Conservation (phyloP, 192 early-diverging fungal species). For the Coemansia guatemalensis region DNA sequence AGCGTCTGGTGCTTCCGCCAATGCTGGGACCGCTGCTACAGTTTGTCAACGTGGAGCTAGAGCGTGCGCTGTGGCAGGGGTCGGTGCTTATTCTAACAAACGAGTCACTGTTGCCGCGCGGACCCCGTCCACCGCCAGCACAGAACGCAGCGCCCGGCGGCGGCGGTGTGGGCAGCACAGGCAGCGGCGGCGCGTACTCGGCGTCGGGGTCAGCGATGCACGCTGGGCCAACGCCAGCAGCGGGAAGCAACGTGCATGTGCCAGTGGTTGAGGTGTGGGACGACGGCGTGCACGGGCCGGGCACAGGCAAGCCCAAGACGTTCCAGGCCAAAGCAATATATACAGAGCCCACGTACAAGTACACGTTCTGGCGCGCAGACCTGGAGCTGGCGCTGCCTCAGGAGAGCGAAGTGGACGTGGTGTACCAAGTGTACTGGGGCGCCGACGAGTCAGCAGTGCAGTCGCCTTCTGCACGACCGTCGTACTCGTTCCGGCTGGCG, state of each 20-base stretch:
- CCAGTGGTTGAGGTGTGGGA: slow-evolving; percentile 50
- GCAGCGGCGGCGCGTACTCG: slow-evolving; percentile 7
- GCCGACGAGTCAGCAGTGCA: slow-evolving; percentile 42
- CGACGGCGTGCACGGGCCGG: slow-evolving; percentile 48
- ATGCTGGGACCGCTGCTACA: slow-evolving; percentile 50
- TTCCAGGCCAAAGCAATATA: slow-evolving; percentile 39
- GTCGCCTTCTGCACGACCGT: slow-evolving; percentile 38
- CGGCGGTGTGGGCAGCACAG: slow-evolving; percentile 13
- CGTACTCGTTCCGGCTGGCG: slow-evolving; percentile 44
- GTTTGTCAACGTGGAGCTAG: slow-evolving; percentile 51
- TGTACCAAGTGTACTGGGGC: slow-evolving; percentile 49
- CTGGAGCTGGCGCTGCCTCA: slow-evolving; percentile 34
- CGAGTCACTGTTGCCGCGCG: slow-evolving; percentile 44
- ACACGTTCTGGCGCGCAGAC: slow-evolving; percentile 53
- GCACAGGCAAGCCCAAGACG: slow-evolving; percentile 50
- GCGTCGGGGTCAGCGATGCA: slow-evolving; percentile 26
- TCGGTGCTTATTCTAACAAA: slow-evolving; percentile 50
- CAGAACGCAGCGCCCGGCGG: slow-evolving; percentile 4
- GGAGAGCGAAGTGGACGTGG: slow-evolving; percentile 38
- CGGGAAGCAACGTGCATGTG: slow-evolving; percentile 19
- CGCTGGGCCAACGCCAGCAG: slow-evolving; percentile 22
- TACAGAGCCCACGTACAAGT: slow-evolving; percentile 51
- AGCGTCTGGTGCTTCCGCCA: slow-evolving; percentile 30
- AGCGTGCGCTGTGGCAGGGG: slow-evolving; percentile 47
- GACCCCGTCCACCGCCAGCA: slow-evolving; percentile 12